These are phyloP conservation scores for Cryphonectria nitschkei DNA, from an alignment of 2,329 filamentous ascomycete genomes.

Conservation along the genomic window DNA sequence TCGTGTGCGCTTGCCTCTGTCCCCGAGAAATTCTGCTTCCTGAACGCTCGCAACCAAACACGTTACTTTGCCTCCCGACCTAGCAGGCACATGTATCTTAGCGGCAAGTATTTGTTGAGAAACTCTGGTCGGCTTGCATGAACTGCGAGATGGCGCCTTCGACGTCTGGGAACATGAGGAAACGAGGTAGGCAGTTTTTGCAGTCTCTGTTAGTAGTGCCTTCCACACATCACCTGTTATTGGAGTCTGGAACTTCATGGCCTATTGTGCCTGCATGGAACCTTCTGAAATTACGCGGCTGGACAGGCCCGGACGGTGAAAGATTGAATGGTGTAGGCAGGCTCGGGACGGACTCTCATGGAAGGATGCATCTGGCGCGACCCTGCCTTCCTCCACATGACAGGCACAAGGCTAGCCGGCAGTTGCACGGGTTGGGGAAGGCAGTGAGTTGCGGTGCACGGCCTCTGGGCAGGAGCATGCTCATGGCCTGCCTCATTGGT, in stretches of 20 bases:
- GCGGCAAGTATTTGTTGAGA: not conserved
- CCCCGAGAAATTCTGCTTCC: not conserved
- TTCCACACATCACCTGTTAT: not conserved
- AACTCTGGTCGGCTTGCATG: not conserved
- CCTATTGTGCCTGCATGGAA: not conserved
- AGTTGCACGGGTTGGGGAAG: not conserved
- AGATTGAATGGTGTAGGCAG: not conserved
- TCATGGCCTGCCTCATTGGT: not conserved
- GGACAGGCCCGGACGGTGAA: not conserved
- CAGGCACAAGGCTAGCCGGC: not conserved
- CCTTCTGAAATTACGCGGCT: not conserved
- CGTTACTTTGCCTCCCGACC: not conserved
- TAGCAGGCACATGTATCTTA: not conserved
- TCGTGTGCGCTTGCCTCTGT: not conserved
- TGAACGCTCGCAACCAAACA: not conserved
- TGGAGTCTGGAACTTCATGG: not conserved
- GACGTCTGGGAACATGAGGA: not conserved
- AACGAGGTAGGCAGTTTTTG: not conserved
- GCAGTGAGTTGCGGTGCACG: not conserved
- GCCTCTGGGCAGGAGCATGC: not conserved
- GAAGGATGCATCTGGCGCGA: not conserved
- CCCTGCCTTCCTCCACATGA: not conserved
- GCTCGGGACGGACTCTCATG: not conserved
- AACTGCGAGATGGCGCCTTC: not conserved
- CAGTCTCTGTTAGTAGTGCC: not conserved